Percentiles rank a stretch among this genome's conserved stretches.
Evolutionary conservation across 129 eudicot species (phyloP).

Genomic region (Chrysanthemum seticuspe): DNA sequence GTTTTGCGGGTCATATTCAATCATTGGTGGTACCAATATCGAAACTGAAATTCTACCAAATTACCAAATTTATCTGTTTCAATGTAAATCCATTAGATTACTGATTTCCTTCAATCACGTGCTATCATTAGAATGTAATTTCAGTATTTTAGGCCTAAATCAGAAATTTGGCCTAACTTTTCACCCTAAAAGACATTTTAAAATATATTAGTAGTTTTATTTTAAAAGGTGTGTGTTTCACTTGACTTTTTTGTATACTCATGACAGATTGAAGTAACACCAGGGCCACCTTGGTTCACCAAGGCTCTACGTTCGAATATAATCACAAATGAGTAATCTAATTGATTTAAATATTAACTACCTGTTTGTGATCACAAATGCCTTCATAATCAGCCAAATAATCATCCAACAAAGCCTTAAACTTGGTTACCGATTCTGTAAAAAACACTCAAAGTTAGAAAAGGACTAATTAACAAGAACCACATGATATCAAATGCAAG

Average conservation of each 20-base stretch:
- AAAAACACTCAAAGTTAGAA: background rate
- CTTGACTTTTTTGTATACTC: background rate
- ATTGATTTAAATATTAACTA: constrained; percentile 13
- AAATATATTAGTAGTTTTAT: too few relatives aligned
- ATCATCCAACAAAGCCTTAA: constrained; percentile 58
- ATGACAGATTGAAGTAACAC: background rate
- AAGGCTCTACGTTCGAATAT: background rate
- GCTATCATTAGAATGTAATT: background rate
- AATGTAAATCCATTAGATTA: too few relatives aligned
- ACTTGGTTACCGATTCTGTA: constrained; percentile 50
- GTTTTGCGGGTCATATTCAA: too few relatives aligned
- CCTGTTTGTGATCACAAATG: constrained; percentile 77
- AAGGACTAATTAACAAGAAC: constrained; percentile 14
- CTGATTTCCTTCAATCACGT: background rate
- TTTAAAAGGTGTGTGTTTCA: too few relatives aligned
- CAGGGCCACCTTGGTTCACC: constrained; percentile 8
- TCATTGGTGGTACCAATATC: background rate
- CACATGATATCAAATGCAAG: background rate
- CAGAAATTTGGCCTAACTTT: background rate
- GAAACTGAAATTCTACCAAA: background rate
- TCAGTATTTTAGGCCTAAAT: background rate
- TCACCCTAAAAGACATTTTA: background rate
- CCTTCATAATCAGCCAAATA: constrained; percentile 75
- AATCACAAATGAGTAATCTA: background rate
- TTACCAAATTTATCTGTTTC: background rate